These are phyloP conservation scores for Phytophthora ramorum DNA, from an alignment of 352 stramenopile species.

Conservation along the genomic window DNA sequence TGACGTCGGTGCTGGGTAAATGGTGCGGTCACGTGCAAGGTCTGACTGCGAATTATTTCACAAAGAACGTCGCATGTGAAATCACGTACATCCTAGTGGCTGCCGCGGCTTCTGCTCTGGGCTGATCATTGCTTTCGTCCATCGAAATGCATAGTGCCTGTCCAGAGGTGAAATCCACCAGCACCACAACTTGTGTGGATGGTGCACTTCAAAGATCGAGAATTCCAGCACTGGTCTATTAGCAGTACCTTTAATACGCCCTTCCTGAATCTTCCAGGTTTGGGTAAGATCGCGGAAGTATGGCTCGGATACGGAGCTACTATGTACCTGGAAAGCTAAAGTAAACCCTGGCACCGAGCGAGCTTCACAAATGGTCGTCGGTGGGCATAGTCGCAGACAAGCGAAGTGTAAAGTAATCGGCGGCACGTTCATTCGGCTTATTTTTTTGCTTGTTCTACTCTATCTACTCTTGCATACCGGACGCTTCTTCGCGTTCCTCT, in stretches of 20 bases:
- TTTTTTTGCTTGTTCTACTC: conserved; percentile 14
- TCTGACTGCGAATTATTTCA: background rate
- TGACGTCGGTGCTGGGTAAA: background rate
- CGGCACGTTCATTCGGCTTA: conserved; percentile 19
- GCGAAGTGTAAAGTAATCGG: background rate
- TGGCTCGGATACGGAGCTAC: background rate
- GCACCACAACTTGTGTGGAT: background rate
- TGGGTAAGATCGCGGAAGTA: background rate
- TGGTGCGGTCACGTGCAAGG: background rate
- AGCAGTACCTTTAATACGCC: too few species aligned
- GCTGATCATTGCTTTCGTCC: background rate
- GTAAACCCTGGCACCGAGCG: background rate
- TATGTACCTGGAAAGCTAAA: background rate
- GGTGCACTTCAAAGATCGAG: background rate
- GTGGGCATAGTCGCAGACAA: background rate
- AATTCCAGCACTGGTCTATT: background rate
- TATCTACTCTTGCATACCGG: conserved; percentile 31
- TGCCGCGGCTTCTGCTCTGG: background rate
- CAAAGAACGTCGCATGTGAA: background rate
- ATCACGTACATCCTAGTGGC: background rate
- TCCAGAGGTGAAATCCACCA: background rate
- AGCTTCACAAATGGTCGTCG: background rate
- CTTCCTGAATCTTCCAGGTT: background rate
- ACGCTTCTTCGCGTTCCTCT: conserved; percentile 15
- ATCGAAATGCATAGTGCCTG: background rate